Base-by-base conservation (phyloP, 306 rosid genomes). In the Prinsepia uniflora region DNA sequence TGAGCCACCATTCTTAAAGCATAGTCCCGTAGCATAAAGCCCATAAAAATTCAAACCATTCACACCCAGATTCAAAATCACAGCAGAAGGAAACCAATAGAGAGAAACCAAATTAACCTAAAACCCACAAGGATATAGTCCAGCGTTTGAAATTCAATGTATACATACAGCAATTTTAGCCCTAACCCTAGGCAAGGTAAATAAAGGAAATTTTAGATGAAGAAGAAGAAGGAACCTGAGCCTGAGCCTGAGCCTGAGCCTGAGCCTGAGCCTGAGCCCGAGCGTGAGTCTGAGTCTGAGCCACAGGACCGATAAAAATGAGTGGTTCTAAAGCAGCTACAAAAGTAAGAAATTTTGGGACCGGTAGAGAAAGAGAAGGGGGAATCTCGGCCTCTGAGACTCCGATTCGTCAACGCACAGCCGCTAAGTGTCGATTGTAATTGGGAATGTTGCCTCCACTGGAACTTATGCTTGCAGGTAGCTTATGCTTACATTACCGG, bases 181-280 rank as follows among this genome's bases (percentile, higher is more conserved):
- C 24, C 45, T 61, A 61, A 61, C 66, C 66, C 66, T 61, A 61
- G 66, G 40, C 39, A 61, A 15, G 45, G 66, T 61, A 7, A 4
- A 39, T 9, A 40, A 17, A 14, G 22, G 66, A 61, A 61, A 40
- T 24, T 39, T 12, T 22, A 39, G 17, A 59, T 30, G 63, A 56
- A 56, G 6, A 39, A 58, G 18, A 58, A 39, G 24, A 39, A 30
- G 40, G n/a, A 15, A 61, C 47, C 66, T 61, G 66, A 39, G 66
- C 66, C 24, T 1, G 36, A 30, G 36, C 36, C 36, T 1, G 36
- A 30, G 2, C 30, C 30, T 0, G 65, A 39, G 66, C 66, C 24
- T n/a, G n/a, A 15, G 39, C 47, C 66, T 61, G 66, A 39, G 66
- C 66, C 24, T 1, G 36, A 30, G 36, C 36, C 36, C 0, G 36